These are phyloP conservation scores for Boechera stricta DNA, from an alignment of 345 rosid genomes.

Conservation along the genomic window DNA sequence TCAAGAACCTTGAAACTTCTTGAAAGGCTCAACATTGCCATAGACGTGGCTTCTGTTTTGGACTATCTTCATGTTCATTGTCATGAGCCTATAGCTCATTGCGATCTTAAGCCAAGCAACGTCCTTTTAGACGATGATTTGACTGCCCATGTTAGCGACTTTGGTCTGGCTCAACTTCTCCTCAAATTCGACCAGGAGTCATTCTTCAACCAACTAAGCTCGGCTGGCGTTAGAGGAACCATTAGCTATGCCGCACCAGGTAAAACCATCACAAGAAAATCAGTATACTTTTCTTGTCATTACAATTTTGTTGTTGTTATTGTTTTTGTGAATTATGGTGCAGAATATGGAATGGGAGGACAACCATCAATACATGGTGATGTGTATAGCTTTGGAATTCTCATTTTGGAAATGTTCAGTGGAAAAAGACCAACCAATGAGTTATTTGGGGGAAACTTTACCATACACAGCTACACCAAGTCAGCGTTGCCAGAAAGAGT, in stretches of 20 bases:
- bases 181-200: not conserved
- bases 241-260: slow-evolving; percentile 36
- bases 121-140: slow-evolving; percentile 17
- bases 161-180: slow-evolving; percentile 26
- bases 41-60: slow-evolving; percentile 28
- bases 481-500: not conserved
- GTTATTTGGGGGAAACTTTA: slow-evolving; percentile 35
- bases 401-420: slow-evolving; percentile 3
- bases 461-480: slow-evolving; percentile 25
- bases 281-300: not conserved
- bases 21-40: slow-evolving; percentile 43
- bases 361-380: slow-evolving; percentile 30
- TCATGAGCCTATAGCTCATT: not conserved
- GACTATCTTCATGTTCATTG: slow-evolving; percentile 23
- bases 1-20: slow-evolving; percentile 18
- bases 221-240: not conserved
- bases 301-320: not conserved
- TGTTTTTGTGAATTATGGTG: not conserved
- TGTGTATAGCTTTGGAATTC: slow-evolving; percentile 16
- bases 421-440: slow-evolving; percentile 36
- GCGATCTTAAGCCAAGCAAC: slow-evolving; percentile 21
- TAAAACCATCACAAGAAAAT: not conserved
- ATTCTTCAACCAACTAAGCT: not conserved
- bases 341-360: slow-evolving; percentile 49
- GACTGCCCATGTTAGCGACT: slow-evolving; percentile 16